Base-by-base conservation (phyloP, 345 rosid genomes). In the Eucalyptus sp. region DNA sequence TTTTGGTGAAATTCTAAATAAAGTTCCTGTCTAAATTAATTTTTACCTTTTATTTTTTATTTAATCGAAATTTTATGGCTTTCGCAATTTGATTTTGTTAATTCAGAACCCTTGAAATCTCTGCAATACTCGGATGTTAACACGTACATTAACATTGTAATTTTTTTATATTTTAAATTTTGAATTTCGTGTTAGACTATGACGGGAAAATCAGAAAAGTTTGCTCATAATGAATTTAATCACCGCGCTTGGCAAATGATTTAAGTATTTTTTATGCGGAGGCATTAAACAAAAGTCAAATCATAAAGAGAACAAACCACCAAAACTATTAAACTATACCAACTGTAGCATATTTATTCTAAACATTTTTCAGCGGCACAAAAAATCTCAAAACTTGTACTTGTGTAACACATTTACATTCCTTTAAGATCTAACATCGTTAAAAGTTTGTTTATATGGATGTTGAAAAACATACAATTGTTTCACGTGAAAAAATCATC, bases 301-400 rank as follows among this genome's bases (percentile, higher is more conserved):
- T 20, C 12, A 76, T 14, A n/a, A 64, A 64, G 41, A 1, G 76
- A 13, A 0, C 0, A 64, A 13, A n/a, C 10, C 10, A n/a, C 76
- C 5, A 64, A 64, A 64, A 64, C 16, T n/a, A 13, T 13, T 7
- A n/a, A 64, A n/a, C 0, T 14, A 14, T 13, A 13, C 3, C 33
- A 1, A 13, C 0, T 1, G 1, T 64, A 16, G 8, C 0, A n/a
- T 27, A 62, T 62, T 62, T 62, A 62, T 6, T 13, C 8, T 13
- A 62, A 62, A 62, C 2, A 3, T 29, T 12, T 62, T 62, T 62
- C 0, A 0, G 1, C 0, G 29, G 0, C 27, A 60, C 0, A n/a
- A n/a, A 64, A n/a, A 64, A 15, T n/a, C 9, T 16, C 5, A 0
- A n/a, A 64, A 64, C 1, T 64, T 7, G 5, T 64, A n/a, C 6